Evolutionary conservation across 2,329 filamentous ascomycete species (phyloP), one percentile per base, ranked within the genome.

Genomic region (Gyromitra esculenta): DNA sequence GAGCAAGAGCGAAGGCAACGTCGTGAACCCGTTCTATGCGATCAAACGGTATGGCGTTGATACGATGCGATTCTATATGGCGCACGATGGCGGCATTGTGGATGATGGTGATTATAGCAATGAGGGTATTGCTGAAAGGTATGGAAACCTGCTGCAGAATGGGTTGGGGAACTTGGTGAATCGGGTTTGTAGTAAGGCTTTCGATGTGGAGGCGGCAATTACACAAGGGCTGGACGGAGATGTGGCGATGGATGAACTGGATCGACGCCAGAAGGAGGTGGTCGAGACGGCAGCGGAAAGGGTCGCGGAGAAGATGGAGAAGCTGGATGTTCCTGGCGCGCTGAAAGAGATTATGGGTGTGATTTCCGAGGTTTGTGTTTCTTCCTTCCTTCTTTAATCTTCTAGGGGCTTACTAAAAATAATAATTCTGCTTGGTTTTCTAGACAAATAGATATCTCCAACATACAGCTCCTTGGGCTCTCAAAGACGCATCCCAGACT

Each of bases 1-100:
- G 94, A 95, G 94, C 77, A 99, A 99, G 83, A 97, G 93, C 0
- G 89, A 91, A 1, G 96, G 96, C 78, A 97, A 97, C 82, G 95
- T 97, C 1, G 95, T 99, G 56, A 96, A 97, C 81, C 96, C 96
- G 0, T 94, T 96, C 82, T 93, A 93, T 80, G 96, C 96, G 11
- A 88, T 98, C 62, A 91, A 97, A 78, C 89, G 94, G 5, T 99
- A 94, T 84, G 94, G 93, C 1, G 86, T 94, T 3, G 96, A 99
- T 82, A 88, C 90, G 0, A 90, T 99, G 87, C 91, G 96, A 8
- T 98, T 92, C 84, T 99, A 95, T 83, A 88, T 99, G 79, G 89
- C 93, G 78, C 89, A 91, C 77, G 91, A 94, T 77, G 94, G 93
- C 54, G 92, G 90, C 25, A 89, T 97, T 43, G 85, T 85, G 13